Evolutionary conservation across 139 green algal species (phyloP), one percentile per base, ranked within the genome.

Genomic region (Spirogloea muscicola): DNA sequence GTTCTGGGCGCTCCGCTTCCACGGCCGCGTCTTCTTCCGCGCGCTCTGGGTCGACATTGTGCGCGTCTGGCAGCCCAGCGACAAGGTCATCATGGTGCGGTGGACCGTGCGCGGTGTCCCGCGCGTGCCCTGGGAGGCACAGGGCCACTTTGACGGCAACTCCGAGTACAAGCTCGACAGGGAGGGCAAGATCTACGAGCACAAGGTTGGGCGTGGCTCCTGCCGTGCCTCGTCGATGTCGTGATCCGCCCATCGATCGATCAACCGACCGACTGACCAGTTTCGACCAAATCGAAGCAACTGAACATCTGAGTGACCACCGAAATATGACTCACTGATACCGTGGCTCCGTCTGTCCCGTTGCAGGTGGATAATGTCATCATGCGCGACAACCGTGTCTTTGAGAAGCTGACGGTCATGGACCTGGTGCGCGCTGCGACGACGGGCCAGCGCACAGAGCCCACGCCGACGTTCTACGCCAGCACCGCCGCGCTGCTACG

Each of bases 111-210:
- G 90, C 40, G 93, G 89, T 39, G 80, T 88, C 7, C 90, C 93
- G 13, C 84, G 93, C 6, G 84, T 96, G 27, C 89, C 90, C 6
- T 96, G 92, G 89, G 85, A 95, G 58, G 85, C 74, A n/a, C 67
- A 80, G 13, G 74, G 67, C 36, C 66, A 69, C 25, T 96, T 98
- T 82, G 93, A 98, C 41, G 93, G 93, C 51, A 89, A 95, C 40
- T 95, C 86, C 3, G 86, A 87, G 6, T 98, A 96, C 88, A 93
- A 92, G 68, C 84, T 98, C 46, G 92, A 98, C 80, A 73, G 55
- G 3, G 1, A 72, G 2, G 88, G 86, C 21, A 84, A 87, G 37
- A 93, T 97, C 31, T 97, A 96, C 60, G 88, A 95, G 86, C 93
- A 97, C 80, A 82, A 82, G 44, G 64, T 65, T n/a, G n/a, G n/a